These are phyloP conservation scores for Peronospora destructor DNA, from an alignment of 352 stramenopile genomes.

Conservation along the genomic window DNA sequence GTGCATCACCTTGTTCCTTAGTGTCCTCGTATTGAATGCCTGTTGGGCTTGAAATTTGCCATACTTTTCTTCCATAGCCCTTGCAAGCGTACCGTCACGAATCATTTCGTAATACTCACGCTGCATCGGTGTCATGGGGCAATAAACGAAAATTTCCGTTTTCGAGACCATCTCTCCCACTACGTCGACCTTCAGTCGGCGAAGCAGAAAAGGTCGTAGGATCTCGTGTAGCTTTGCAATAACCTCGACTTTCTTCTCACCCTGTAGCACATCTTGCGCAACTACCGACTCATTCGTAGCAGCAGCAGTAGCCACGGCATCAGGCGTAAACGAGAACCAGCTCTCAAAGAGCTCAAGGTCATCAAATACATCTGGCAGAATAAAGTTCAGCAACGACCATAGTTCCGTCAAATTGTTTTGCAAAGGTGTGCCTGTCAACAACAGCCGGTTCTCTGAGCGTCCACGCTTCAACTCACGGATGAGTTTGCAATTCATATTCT, in stretches of 20 bases:
- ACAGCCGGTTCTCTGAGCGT: conserved; percentile 88
- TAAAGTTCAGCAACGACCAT: conserved; percentile 98
- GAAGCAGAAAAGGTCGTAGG: conserved; percentile 93
- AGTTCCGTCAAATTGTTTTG: conserved; percentile 98
- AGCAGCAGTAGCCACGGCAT: conserved; percentile 33
- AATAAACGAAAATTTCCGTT: conserved; percentile 97
- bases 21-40: conserved; percentile 43
- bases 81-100: conserved; percentile 77
- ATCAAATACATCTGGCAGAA: conserved; percentile 96
- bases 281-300: conserved; percentile 65
- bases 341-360: conserved; percentile 96
- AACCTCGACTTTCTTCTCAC: conserved; percentile 89
- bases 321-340: conserved; percentile 97
- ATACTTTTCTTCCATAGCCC: conserved; percentile 81
- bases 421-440: conserved; percentile 94
- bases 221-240: conserved; percentile 97
- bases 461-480: conserved; percentile 92
- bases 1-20: conserved; percentile 77
- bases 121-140: conserved; percentile 91
- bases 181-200: conserved; percentile 93
- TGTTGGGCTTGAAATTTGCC: conserved; percentile 44
- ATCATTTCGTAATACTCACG: conserved; percentile 93
- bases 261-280: conserved; percentile 82
- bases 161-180: conserved; percentile 92
- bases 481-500: conserved; percentile 95